Evolutionary conservation across 108 stramenopile species (phyloP), one percentile per base, ranked within the genome.

Genomic region (Pseudonitzschia delicatissima): DNA sequence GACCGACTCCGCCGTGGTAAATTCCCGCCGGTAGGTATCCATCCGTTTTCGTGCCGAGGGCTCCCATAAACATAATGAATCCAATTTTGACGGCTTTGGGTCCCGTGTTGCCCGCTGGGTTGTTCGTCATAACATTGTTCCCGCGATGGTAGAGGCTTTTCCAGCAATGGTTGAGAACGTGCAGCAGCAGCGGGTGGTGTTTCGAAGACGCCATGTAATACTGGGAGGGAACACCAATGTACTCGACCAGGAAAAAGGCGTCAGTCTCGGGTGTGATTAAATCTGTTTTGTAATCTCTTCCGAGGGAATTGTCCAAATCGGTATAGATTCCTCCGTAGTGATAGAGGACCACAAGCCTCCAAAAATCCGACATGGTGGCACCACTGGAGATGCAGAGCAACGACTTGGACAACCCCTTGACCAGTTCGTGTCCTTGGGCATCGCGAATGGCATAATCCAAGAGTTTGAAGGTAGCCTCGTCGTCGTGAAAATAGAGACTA

Each of bases 151-250:
- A 15, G n/a, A 31, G 13, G 2, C 32, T 31, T 31, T 55, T 7
- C 6, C 8, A 27, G 15, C 29, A 27, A 32, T 1, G 4, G 2
- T 32, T 55, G 15, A 55, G n/a, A 33, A 34, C 63, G 83, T 83
- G 33, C n/a, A 79, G 32, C 29, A 66, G 74, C 72, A 85, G 77
- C 21, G 77, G 55, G 4, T 81, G 87, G 65, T 85, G 84, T 17
- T 70, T 68, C 2, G 87, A 85, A 45, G 77, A 73, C 3, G 87
- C 87, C 37, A 89, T 72, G 57, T 77, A 89, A 66, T 79, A 89
- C 62, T 89, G 87, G 23, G 72, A 63, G 8, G 77, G 68, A n/a
- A 69, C 58, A 0, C 83, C 79, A 21, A 72, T n/a, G 26, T 45
- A 40, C 70, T 89, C 87, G 4, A 82, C 55, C n/a, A 77, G 69